Evolutionary conservation across 2,329 filamentous ascomycete genomes (phyloP), one percentile per base, ranked within the genome.

Genomic region (Colletotrichum camelliae): DNA sequence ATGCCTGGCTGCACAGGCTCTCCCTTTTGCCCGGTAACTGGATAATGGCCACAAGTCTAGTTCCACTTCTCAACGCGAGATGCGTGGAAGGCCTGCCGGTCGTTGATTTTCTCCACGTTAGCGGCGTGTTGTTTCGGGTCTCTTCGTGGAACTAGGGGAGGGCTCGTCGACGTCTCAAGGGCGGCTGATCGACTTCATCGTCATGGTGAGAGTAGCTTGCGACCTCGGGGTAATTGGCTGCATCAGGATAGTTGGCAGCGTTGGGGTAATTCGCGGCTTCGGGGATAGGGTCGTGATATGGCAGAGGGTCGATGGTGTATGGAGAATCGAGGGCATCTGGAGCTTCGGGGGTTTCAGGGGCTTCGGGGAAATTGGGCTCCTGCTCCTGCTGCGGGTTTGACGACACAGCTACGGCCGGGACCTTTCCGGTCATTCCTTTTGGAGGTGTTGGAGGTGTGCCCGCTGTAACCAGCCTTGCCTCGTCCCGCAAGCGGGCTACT

Each of bases 21-120:
- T 2, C 37, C 62, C n/a, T 1, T 18, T 1, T 10, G 0, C 39
- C 62, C 52, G 0, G 24, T 33, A 0, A 66, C 62, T 10, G 15
- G 37, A 0, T 66, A 66, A 48, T 66, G 39, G 5, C 62, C 62
- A 39, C 37, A 66, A 13, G 62, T 52, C 4, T 52, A 21, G 21
- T 66, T 66, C n/a, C 21, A 66, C 62, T 52, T 66, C 4, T 52
- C 24, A 15, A 66, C 24, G 4, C 62, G 62, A 66, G 37, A 48
- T 1, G n/a, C 21, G 24, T 66, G 24, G 24, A 66, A 66, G 9
- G 35, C 62, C 5, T 66, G 24, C 5, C 24, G 29, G 16, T 52
- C 39, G 13, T 66, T 52, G 37, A 31, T 13, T 0, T 16, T 15
- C 27, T 66, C n/a, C 3, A 66, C 62, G 35, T 66, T 66, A 3